Base-by-base conservation (phyloP, 345 rosid genomes). In the Combretum micranthum region DNA sequence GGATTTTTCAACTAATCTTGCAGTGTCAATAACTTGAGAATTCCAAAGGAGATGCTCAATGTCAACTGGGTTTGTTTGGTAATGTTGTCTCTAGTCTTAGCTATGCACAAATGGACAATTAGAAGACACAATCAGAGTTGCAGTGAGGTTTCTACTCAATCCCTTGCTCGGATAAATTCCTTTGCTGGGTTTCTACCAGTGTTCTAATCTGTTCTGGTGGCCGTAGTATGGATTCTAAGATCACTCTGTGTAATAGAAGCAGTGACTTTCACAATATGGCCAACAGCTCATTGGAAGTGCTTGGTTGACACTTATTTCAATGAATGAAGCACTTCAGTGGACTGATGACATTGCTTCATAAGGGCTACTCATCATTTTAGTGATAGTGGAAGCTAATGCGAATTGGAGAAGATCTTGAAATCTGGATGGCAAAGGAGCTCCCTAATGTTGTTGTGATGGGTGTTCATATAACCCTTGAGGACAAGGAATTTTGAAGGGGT, bases 1-100 rank as follows among this genome's bases (percentile, higher is more conserved):
- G 23, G 87, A 71, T 42, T 74, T 81, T 60, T 70, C 73, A 10
- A 65, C 87, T 58, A 63, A 84, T 20, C 50, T 64, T 47, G 67
- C 70, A 56, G 48, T 69, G 20, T 19, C 75, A 5, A 42, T 63
- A 20, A 59, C 46, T 75, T 50, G 82, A 64, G 44, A 69, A 76
- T 65, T 58, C 65, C 44, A 73, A 78, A 55, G 71, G 56, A 55
- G 83, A 64, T 50, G 55, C 80, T 59, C 81, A 71, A 43, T 73
- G 77, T 65, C 88, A 83, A 57, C 50, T 75, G 16, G 75, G 76
- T 13, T 56, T 76, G 20, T 55, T 66, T 19, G 76, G 22, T 21
- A 56, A 37, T 49, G 72, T 68, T 59, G 54, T 77, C 68, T 84
- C 51, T 53, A 73, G 60, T 67, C 59, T 63, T 37, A 73, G 57